These are phyloP conservation scores for Sistotremastrum suecicum DNA, from an alignment of 768 basidiomycete genomes.

Conservation along the genomic window DNA sequence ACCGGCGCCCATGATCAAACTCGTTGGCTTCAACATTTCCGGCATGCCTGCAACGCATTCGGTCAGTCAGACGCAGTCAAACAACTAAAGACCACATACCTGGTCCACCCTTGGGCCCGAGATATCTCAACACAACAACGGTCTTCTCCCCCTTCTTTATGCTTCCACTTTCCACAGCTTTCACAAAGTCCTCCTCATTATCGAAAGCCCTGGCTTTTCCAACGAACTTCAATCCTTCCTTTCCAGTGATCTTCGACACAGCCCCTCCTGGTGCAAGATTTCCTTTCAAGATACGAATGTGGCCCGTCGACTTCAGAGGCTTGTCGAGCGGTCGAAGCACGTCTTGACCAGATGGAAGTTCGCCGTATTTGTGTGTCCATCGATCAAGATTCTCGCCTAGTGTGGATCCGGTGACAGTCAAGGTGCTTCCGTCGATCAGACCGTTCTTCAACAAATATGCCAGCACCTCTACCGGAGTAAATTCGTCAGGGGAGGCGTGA, in stretches of 20 bases:
- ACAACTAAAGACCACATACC: conserved; percentile 32
- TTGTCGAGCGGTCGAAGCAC: conserved; percentile 78
- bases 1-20: conserved; percentile 97
- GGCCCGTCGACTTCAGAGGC: conserved; percentile 82
- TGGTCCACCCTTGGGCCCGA: conserved; percentile 94
- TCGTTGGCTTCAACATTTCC: conserved; percentile 98
- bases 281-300: conserved; percentile 82
- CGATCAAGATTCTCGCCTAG: conserved; percentile 86
- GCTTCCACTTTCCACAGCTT: conserved; percentile 75
- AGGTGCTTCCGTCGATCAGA: conserved; percentile 76
- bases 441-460: conserved; percentile 76
- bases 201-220: conserved; percentile 93
- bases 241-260: conserved; percentile 95
- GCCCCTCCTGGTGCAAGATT: conserved; percentile 91
- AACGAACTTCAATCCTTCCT: conserved; percentile 79
- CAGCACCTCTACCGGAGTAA: conserved; percentile 48
- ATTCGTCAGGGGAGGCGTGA: conserved; percentile 1
- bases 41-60: conserved; percentile 63
- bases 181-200: conserved; percentile 73
- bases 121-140: conserved; percentile 86
- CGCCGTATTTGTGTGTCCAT: conserved; percentile 73
- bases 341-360: conserved; percentile 60
- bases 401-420: conserved; percentile 84
- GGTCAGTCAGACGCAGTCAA: neutral
- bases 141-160: conserved; percentile 96